These are phyloP conservation scores for Flaveria trinervia DNA, from an alignment of 129 eudicot species.

Conservation along the genomic window DNA sequence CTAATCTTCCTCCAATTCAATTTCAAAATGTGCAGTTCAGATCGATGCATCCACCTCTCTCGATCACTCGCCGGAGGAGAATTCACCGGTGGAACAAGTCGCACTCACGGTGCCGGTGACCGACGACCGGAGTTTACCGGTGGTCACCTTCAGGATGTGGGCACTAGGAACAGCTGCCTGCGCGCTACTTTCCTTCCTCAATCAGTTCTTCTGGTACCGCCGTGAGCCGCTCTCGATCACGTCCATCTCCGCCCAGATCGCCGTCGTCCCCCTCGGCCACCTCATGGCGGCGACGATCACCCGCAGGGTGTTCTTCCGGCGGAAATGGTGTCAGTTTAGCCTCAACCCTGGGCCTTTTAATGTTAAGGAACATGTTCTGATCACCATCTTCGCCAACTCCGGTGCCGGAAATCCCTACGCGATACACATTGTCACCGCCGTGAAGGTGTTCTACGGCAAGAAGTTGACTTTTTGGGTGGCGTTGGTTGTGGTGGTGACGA, in stretches of 20 bases:
- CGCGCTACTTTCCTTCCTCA: slow-evolving; percentile 55
- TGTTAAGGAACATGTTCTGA: slow-evolving; percentile 66
- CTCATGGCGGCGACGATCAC: slow-evolving; percentile 57
- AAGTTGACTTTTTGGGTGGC: slow-evolving; percentile 69
- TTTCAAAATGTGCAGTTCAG: slow-evolving; percentile 36
- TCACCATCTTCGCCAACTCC: slow-evolving; percentile 64
- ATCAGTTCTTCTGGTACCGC: slow-evolving; percentile 76
- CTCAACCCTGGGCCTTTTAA: slow-evolving; percentile 61
- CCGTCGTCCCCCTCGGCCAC: slow-evolving; percentile 74
- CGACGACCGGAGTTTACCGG: slow-evolving; percentile 55
- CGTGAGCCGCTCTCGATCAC: slow-evolving; percentile 62
- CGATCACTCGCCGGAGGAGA: slow-evolving; percentile 30
- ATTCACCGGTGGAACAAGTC: slow-evolving; percentile 70
- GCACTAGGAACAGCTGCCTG: slow-evolving; percentile 58
- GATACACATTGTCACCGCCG: slow-evolving; percentile 63
- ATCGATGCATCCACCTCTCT: slow-evolving; percentile 17
- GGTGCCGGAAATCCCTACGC: slow-evolving; percentile 76
- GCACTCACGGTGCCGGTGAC: slow-evolving; percentile 66
- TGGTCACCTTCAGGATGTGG: slow-evolving; percentile 71
- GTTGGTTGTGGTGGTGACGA: slow-evolving; percentile 58
- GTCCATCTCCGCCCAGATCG: slow-evolving; percentile 70
- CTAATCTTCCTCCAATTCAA: background rate
- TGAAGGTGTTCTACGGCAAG: slow-evolving; percentile 57
- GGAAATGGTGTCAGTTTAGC: slow-evolving; percentile 46
- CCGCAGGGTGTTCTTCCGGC: slow-evolving; percentile 45